phyloP scores from a whole-genome alignment of 2,329 filamentous ascomycete genomes.

The Microdochium nivale region DNA sequence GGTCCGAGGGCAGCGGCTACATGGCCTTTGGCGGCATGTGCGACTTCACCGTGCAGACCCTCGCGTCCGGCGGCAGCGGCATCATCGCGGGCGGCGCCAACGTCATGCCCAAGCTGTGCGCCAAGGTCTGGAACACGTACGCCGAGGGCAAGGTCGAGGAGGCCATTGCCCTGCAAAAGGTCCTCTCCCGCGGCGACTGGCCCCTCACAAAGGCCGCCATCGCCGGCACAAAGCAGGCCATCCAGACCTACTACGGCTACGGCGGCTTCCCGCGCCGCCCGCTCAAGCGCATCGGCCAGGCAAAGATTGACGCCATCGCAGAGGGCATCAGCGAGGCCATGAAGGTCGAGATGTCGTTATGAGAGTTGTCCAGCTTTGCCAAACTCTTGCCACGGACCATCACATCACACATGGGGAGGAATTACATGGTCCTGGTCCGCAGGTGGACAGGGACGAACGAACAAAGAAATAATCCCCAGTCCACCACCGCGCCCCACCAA shows the following conservation, averaged over 20 bases:
- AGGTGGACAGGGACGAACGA: no score
- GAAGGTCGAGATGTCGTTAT: slow-evolving; percentile 52
- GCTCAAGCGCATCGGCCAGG: slow-evolving; percentile 56
- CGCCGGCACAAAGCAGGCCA: slow-evolving; percentile 76
- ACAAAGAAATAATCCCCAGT: no score
- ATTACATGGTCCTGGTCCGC: no score
- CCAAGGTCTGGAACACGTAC: slow-evolving; percentile 71
- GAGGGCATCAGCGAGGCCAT: slow-evolving; percentile 55
- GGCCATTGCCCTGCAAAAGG: slow-evolving; percentile 65
- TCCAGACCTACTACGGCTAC: slow-evolving; percentile 75
- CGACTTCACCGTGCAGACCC: slow-evolving; percentile 78
- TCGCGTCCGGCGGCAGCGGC: slow-evolving; percentile 69
- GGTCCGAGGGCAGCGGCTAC: slow-evolving; percentile 53
- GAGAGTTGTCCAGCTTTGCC: slow-evolving; percentile 2
- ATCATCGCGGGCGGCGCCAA: slow-evolving; percentile 84
- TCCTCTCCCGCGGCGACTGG: slow-evolving; percentile 76
- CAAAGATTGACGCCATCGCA: slow-evolving; percentile 40
- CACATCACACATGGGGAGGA: no score
- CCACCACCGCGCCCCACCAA: no score
- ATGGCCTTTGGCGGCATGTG: slow-evolving; percentile 84
- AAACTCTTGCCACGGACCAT: no score
- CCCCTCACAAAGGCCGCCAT: slow-evolving; percentile 74
- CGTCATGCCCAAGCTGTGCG: slow-evolving; percentile 74
- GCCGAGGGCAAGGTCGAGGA: slow-evolving; percentile 65
- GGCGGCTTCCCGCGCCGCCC: slow-evolving; percentile 69